Evolutionary conservation across 2,329 filamentous ascomycete species (phyloP).

Genomic region (Ophiostoma ips): DNA sequence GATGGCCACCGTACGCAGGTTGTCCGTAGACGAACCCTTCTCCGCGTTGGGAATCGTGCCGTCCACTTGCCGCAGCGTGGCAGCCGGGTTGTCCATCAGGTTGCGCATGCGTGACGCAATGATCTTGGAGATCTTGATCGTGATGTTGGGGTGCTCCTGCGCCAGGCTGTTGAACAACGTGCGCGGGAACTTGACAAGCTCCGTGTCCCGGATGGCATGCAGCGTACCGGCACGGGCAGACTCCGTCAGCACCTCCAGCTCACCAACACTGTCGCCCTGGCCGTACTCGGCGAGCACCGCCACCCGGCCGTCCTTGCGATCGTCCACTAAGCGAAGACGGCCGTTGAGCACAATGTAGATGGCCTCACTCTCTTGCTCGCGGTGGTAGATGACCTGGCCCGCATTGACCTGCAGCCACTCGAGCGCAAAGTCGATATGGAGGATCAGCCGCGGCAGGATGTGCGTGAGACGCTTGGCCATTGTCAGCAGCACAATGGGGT

Average conservation of each 20-base stretch:
- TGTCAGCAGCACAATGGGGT: conserved; percentile 82
- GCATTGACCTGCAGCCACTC: conserved; percentile 98
- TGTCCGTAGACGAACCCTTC: conserved; percentile 71
- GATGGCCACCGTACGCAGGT: conserved; percentile 83
- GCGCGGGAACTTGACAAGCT: conserved; percentile 88
- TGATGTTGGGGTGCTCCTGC: conserved; percentile 93
- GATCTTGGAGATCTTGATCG: conserved; percentile 97
- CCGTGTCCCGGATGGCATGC: conserved; percentile 91
- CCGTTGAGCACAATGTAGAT: conserved; percentile 98
- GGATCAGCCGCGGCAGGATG: conserved; percentile 72
- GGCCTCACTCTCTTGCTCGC: conserved; percentile 89
- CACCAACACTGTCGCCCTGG: conserved; percentile 93
- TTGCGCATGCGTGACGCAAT: conserved; percentile 91
- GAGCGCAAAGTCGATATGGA: conserved; percentile 95
- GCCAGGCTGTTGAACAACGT: conserved; percentile 96
- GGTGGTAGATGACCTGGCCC: conserved; percentile 86
- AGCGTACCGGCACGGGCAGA: conserved; percentile 79
- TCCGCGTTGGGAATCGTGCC: conserved; percentile 42
- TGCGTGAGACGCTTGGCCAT: conserved; percentile 92
- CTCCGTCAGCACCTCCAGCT: conserved; percentile 93
- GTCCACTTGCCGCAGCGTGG: conserved; percentile 47
- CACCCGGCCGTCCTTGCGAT: conserved; percentile 67
- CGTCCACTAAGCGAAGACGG: conserved; percentile 69
- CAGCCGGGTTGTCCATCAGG: conserved; percentile 67
- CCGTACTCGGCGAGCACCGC: conserved; percentile 84